phyloP scores from a whole-genome alignment of 306 rosid species.

The Senna tora region DNA sequence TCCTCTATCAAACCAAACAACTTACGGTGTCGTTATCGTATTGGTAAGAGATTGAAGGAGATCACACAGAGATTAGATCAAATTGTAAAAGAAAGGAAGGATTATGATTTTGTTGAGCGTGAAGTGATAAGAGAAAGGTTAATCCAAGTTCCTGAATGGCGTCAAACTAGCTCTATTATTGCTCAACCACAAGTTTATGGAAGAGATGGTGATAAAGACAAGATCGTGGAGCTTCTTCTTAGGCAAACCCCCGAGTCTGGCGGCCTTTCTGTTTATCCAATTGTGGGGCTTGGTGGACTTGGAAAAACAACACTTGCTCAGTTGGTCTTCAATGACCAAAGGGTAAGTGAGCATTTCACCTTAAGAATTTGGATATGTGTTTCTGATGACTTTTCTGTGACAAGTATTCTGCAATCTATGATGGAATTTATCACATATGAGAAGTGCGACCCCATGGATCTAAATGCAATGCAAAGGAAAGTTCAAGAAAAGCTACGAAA shows the following conservation, averaged over 20 bases:
- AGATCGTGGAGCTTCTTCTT: constrained; percentile 24
- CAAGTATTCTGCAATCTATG: neutral
- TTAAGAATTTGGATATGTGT: constrained; percentile 27
- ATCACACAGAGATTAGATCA: neutral
- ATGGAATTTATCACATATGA: neutral
- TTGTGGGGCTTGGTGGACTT: constrained; percentile 28
- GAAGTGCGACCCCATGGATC: neutral
- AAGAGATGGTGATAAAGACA: constrained; percentile 28
- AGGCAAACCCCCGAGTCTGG: neutral
- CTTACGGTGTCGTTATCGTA: neutral
- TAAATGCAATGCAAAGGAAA: neutral
- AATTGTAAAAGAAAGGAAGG: constrained; percentile 13
- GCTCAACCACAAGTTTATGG: neutral
- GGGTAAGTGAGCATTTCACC: neutral
- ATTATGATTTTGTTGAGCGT: neutral
- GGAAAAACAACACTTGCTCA: constrained; percentile 33
- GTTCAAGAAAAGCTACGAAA: constrained; percentile 14
- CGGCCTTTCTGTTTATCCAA: neutral
- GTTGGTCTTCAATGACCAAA: constrained; percentile 10
- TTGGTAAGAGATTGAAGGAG: constrained; percentile 32
- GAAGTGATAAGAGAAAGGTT: neutral
- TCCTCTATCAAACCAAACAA: neutral
- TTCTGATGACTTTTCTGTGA: neutral
- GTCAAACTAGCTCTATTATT: constrained; percentile 20
- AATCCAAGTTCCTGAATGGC: constrained; percentile 15